Percentiles rank a stretch among this genome's conserved stretches.
These are phyloP conservation scores for Lepiota venenata DNA, from an alignment of 768 basidiomycete genomes.

Conservation along the genomic window DNA sequence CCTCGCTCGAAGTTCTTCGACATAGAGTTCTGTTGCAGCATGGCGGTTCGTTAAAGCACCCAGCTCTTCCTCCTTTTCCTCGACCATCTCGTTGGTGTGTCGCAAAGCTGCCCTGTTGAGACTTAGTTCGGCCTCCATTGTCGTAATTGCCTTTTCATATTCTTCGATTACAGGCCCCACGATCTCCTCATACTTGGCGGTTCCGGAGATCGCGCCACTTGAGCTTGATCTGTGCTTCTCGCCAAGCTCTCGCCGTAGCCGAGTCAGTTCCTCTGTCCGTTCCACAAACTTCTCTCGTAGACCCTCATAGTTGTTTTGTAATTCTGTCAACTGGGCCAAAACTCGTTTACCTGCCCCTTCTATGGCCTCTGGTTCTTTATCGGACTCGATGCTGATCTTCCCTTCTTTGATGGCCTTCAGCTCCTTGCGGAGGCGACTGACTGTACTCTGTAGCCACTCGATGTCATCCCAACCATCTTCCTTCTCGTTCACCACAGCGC, in stretches of 20 bases:
- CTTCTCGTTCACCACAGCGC: slow-evolving; percentile 85
- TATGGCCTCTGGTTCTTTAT: slow-evolving; percentile 32
- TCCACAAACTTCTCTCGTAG: slow-evolving; percentile 82
- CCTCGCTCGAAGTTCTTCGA: slow-evolving; percentile 80
- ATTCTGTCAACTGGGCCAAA: slow-evolving; percentile 74
- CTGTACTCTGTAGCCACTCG: slow-evolving; percentile 90
- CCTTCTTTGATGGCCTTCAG: slow-evolving; percentile 77
- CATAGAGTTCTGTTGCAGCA: slow-evolving; percentile 77
- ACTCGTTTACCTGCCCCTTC: slow-evolving; percentile 76
- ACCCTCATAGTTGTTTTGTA: slow-evolving; percentile 85
- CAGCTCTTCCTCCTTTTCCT: slow-evolving; percentile 87
- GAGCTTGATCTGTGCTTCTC: slow-evolving; percentile 61
- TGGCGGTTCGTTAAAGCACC: slow-evolving; percentile 63
- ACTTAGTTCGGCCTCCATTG: slow-evolving; percentile 90
- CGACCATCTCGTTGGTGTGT: slow-evolving; percentile 89
- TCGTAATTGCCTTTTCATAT: slow-evolving; percentile 95
- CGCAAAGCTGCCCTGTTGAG: slow-evolving; percentile 83
- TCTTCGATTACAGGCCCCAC: slow-evolving; percentile 98
- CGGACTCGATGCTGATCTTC: slow-evolving; percentile 29
- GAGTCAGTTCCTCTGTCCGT: slow-evolving; percentile 84
- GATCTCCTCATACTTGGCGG: slow-evolving; percentile 83
- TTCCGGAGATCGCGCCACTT: slow-evolving; percentile 63
- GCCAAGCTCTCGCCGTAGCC: slow-evolving; percentile 74
- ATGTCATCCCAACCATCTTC: slow-evolving; percentile 99
- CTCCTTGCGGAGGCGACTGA: slow-evolving; percentile 84